Evolutionary conservation across 1,139 yeast species (phyloP).

Genomic region (Spathaspora jeffriesii): DNA sequence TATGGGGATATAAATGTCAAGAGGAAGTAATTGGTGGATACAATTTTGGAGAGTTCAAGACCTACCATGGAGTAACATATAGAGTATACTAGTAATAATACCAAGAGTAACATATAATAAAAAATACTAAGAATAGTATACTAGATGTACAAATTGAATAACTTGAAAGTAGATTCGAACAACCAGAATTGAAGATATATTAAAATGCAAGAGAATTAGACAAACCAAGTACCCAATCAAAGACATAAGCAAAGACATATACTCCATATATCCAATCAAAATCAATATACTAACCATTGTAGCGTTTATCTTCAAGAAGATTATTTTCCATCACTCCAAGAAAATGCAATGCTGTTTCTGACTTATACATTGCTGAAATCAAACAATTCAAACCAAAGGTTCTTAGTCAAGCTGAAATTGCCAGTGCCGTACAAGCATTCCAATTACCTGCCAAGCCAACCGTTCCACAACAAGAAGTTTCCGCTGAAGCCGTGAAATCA

Average conservation of each 20-base stretch:
- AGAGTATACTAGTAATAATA: neutral
- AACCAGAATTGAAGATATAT: neutral
- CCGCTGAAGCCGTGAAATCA: constrained; percentile 70
- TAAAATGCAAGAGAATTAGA: neutral
- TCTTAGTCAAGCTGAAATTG: constrained; percentile 71
- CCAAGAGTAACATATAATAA: neutral
- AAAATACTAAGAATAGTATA: neutral
- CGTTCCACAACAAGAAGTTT: constrained; percentile 72
- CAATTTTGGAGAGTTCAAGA: neutral
- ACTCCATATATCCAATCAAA: too few species aligned
- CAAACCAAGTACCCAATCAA: neutral
- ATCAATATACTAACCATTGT: constrained; percentile 21
- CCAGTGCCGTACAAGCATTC: constrained; percentile 82
- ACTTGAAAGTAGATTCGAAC: too few species aligned
- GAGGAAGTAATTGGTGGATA: neutral
- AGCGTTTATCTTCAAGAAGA: constrained; percentile 38
- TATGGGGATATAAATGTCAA: neutral
- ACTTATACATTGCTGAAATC: constrained; percentile 84
- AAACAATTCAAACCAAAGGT: constrained; percentile 87
- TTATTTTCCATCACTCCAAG: constrained; percentile 45
- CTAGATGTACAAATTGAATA: neutral
- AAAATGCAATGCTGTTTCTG: constrained; percentile 70
- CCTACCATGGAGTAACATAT: neutral
- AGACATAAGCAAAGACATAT: neutral
- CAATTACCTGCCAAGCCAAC: constrained; percentile 73